These are phyloP conservation scores for Scheffersomyces titani DNA, from an alignment of 1,139 yeast species.

Conservation along the genomic window DNA sequence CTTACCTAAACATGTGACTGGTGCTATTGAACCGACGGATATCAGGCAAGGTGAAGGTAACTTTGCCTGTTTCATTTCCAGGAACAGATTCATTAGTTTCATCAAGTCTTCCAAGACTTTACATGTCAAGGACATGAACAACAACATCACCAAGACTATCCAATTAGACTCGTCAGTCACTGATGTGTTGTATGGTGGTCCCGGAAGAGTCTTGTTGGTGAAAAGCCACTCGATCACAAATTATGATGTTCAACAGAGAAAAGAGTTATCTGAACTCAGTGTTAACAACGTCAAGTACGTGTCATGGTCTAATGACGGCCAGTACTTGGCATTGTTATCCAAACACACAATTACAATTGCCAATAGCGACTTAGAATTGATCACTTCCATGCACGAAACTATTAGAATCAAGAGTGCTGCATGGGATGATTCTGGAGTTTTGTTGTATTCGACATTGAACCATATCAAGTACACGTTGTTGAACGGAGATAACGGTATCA, in stretches of 20 bases:
- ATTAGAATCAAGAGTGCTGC: constrained; percentile 96
- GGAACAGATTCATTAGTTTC: constrained; percentile 90
- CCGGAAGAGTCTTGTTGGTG: constrained; percentile 79
- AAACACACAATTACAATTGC: constrained; percentile 93
- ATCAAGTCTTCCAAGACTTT: constrained; percentile 63
- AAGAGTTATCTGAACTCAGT: constrained; percentile 66
- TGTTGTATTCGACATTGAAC: constrained; percentile 90
- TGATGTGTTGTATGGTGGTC: constrained; percentile 77
- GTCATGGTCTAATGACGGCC: constrained; percentile 87
- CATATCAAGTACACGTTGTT: constrained; percentile 92
- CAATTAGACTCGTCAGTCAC: constrained; percentile 70
- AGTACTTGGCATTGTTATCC: constrained; percentile 82
- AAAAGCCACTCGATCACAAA: constrained; percentile 72
- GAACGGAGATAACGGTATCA: constrained; percentile 94
- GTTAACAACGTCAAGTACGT: constrained; percentile 86
- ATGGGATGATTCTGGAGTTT: constrained; percentile 94
- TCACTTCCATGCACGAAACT: constrained; percentile 92
- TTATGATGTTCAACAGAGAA: constrained; percentile 92
- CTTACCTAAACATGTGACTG: constrained; percentile 85
- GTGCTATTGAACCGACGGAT: constrained; percentile 88
- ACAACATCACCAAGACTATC: constrained; percentile 78
- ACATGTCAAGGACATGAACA: constrained; percentile 81
- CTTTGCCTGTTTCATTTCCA: constrained; percentile 86
- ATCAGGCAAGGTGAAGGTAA: constrained; percentile 79
- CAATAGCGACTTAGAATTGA: constrained; percentile 71